A percentile compares a stretch with the other conserved stretches of the same genome.
phyloP scores from a whole-genome alignment of 148 eudicot species.

The Rhododendron ovatum region DNA sequence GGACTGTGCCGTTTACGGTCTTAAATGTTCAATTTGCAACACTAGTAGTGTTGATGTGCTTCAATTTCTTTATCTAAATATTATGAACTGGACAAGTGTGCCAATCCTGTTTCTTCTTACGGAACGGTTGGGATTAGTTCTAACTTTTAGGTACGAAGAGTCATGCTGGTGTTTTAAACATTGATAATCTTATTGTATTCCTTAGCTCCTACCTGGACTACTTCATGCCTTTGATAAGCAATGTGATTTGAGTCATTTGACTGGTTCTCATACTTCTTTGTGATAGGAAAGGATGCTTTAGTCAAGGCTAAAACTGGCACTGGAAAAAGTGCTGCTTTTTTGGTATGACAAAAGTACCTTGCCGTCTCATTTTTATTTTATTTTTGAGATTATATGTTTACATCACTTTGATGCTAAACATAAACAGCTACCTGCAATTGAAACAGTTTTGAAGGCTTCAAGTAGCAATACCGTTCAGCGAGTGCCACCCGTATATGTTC shows the following conservation, averaged over 20 bases:
- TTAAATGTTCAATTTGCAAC: not conserved
- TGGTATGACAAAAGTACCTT: constrained; percentile 51
- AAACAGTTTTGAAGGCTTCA: constrained; percentile 86
- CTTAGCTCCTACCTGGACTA: not conserved
- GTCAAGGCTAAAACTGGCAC: constrained; percentile 88
- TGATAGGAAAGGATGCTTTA: constrained; percentile 81
- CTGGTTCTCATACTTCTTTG: constrained; percentile 17
- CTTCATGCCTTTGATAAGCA: not conserved
- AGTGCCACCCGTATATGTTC: constrained; percentile 68
- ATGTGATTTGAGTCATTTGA: not conserved
- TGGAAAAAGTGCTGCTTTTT: constrained; percentile 88
- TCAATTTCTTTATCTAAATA: not conserved
- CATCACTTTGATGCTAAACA: constrained; percentile 39
- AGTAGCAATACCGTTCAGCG: constrained; percentile 33
- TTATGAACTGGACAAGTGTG: not conserved
- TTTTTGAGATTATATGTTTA: constrained; percentile 3
- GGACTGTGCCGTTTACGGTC: not conserved
- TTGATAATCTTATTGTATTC: not conserved
- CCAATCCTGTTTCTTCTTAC: not conserved
- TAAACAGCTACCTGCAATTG: constrained; percentile 97
- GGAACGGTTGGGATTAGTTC: not conserved
- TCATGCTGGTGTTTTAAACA: not conserved
- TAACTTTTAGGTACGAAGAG: not conserved
- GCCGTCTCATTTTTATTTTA: not conserved
- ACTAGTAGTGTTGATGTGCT: not conserved